Conservation (phyloP, 805 yeast species). For the Scheffersomyces spartinae region DNA sequence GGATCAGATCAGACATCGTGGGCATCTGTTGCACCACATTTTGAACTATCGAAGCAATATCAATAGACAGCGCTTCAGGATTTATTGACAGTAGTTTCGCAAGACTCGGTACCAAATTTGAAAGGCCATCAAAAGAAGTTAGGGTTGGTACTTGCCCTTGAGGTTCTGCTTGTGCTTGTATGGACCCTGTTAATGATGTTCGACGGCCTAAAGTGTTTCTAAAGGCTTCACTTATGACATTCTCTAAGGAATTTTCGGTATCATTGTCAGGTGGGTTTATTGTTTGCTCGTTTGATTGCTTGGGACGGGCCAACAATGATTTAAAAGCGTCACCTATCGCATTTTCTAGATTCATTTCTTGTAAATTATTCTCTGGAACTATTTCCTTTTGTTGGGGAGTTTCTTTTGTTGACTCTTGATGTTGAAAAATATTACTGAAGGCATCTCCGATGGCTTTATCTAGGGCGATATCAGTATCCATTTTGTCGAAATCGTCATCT, state of each 20-base stretch:
- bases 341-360: neutral
- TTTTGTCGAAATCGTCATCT: too few relatives aligned
- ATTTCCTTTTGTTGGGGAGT: neutral
- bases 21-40: constrained; percentile 13
- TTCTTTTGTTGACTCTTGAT: constrained; percentile 2
- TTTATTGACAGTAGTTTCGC: neutral
- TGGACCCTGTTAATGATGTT: neutral
- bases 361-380: neutral
- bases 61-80: constrained; percentile 1
- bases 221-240: constrained; percentile 13
- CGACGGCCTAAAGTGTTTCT: constrained; percentile 4
- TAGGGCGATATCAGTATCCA: too few relatives aligned
- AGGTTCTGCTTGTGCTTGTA: neutral
- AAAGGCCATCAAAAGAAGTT: too few relatives aligned
- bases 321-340: neutral
- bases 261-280: neutral
- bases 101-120: neutral
- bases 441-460: neutral
- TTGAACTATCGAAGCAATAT: constrained; percentile 15
- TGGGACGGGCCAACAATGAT: neutral
- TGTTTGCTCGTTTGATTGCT: neutral
- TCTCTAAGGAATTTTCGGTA: constrained; percentile 5
- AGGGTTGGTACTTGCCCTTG: too few relatives aligned
- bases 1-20: too few relatives aligned
- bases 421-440: neutral